Evolutionary conservation across 2,329 filamentous ascomycete genomes (phyloP).

Genomic region (Exophiala spinifera): DNA sequence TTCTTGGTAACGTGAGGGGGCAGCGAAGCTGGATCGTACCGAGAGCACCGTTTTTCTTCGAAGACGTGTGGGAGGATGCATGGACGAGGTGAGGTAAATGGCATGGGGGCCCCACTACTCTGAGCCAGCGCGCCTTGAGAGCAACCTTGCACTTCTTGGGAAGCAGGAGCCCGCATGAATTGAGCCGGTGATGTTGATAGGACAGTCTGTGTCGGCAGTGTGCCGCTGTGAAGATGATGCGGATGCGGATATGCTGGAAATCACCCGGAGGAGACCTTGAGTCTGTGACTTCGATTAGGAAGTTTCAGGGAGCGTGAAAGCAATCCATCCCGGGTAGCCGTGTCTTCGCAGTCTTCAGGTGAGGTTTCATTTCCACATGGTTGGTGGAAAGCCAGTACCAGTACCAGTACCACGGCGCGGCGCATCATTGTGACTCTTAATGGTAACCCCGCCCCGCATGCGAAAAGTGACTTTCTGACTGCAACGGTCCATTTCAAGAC

Average conservation of each 20-base stretch:
- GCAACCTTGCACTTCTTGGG: not conserved
- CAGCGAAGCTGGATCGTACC: not conserved
- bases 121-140: not conserved
- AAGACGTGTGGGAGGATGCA: not conserved
- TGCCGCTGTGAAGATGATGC: not conserved
- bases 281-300: not conserved
- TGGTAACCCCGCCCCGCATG: conserved; percentile 9
- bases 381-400: not conserved
- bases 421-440: not conserved
- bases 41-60: not conserved
- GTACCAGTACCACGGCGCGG: not conserved
- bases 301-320: not conserved
- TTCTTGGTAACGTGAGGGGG: no score
- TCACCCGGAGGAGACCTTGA: not conserved
- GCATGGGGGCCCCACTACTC: not conserved
- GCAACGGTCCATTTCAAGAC: not conserved
- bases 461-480: not conserved
- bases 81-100: not conserved
- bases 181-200: not conserved
- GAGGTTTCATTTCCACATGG: not conserved
- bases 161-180: not conserved
- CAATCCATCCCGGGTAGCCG: not conserved
- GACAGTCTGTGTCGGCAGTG: not conserved
- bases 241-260: not conserved
- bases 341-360: no score